These are phyloP conservation scores for Daldinia eschscholtzii DNA, from an alignment of 2,329 filamentous ascomycete genomes.

Conservation along the genomic window DNA sequence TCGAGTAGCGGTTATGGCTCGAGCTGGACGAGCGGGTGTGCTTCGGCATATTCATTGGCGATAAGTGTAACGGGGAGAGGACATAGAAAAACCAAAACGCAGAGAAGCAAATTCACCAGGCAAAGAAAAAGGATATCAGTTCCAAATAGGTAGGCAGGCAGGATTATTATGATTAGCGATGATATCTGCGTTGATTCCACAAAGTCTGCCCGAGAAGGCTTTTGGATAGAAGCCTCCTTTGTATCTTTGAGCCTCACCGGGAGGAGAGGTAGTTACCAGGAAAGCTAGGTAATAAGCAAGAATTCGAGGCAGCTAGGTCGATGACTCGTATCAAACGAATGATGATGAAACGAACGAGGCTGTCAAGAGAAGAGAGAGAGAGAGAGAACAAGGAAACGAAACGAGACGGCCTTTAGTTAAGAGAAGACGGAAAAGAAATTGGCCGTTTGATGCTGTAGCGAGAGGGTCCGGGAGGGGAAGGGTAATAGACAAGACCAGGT, in stretches of 20 bases:
- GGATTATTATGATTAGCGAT: slow-evolving; percentile 50
- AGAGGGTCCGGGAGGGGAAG: slow-evolving; percentile 51
- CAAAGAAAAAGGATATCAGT: slow-evolving; percentile 31
- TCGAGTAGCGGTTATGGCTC: slow-evolving; percentile 53
- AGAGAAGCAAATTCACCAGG: slow-evolving; percentile 26
- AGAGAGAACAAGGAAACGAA: slow-evolving; percentile 48
- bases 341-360: slow-evolving; percentile 53
- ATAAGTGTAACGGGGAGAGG: slow-evolving; percentile 30
- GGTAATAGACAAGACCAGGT: slow-evolving; percentile 50
- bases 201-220: slow-evolving; percentile 15
- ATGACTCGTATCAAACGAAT: slow-evolving; percentile 60
- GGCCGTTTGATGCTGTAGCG: slow-evolving; percentile 50
- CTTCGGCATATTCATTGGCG: slow-evolving; percentile 59
- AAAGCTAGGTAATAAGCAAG: slow-evolving; percentile 29
- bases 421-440: slow-evolving; percentile 51
- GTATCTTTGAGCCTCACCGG: slow-evolving; percentile 42
- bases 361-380: slow-evolving; percentile 43
- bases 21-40: slow-evolving; percentile 59
- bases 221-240: slow-evolving; percentile 11
- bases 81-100: slow-evolving; percentile 37
- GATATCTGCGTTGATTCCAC: slow-evolving; percentile 38
- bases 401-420: slow-evolving; percentile 48
- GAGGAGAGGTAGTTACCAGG: slow-evolving; percentile 34
- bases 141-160: slow-evolving; percentile 27
- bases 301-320: slow-evolving; percentile 34